Evolutionary conservation across 805 yeast species (phyloP).

Genomic region (Debaryomyces castellii): DNA sequence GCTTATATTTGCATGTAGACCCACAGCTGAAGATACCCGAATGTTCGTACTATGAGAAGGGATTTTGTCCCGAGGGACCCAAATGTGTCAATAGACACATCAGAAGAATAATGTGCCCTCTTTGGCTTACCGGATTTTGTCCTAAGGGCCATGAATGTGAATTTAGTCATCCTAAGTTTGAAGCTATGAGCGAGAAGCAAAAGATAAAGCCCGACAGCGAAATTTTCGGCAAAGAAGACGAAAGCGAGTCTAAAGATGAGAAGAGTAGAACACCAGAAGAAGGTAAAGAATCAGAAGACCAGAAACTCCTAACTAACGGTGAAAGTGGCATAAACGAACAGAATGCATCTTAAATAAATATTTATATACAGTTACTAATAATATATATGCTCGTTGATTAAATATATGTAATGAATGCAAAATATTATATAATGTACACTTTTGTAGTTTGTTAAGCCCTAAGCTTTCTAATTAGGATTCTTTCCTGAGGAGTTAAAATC

Average conservation of each 20-base stretch:
- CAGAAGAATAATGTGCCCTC: constrained; percentile 71
- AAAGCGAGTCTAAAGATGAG: constrained; percentile 19
- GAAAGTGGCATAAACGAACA: background rate
- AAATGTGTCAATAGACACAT: constrained; percentile 79
- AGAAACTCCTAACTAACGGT: constrained; percentile 4
- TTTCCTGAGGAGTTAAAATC: constrained; percentile 77
- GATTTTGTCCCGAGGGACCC: constrained; percentile 93
- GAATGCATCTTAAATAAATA: background rate
- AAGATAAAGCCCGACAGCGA: constrained; percentile 40
- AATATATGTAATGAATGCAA: background rate
- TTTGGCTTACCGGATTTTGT: constrained; percentile 87
- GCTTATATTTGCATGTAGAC: constrained; percentile 88
- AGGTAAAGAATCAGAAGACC: constrained; percentile 9
- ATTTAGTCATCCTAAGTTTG: constrained; percentile 80
- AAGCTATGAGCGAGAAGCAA: constrained; percentile 40
- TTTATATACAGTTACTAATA: background rate
- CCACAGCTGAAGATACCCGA: constrained; percentile 87
- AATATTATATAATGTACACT: background rate
- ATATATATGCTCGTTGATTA: background rate
- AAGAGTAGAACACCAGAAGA: background rate
- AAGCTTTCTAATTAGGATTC: constrained; percentile 58
- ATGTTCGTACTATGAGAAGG: constrained; percentile 78
- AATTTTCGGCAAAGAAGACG: constrained; percentile 6
- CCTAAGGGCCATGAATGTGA: constrained; percentile 83
- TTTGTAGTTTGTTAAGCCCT: constrained; percentile 40